Evolutionary conservation across 2,329 filamentous ascomycete genomes (phyloP).

Genomic region (Stachybotrys echinatus): DNA sequence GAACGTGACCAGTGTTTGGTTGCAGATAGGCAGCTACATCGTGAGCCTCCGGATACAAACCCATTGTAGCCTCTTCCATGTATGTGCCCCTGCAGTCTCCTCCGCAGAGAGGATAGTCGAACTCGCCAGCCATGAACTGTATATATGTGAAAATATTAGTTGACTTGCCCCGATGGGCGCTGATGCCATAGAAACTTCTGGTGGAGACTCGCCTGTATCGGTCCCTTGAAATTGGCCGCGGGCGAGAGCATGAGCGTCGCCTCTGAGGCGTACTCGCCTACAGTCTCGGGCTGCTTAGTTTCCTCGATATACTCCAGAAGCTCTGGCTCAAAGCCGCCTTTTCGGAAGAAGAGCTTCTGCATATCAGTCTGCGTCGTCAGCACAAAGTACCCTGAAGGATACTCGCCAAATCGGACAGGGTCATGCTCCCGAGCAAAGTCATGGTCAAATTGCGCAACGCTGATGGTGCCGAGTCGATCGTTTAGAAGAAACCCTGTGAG

Average conservation of each 20-base stretch:
- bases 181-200: no score
- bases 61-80: conserved; percentile 4
- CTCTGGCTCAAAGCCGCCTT: conserved; percentile 19
- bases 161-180: no score
- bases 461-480: conserved; percentile 10
- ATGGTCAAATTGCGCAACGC: conserved; percentile 8
- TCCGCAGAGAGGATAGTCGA: conserved; percentile 25
- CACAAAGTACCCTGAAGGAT: conserved; percentile 13
- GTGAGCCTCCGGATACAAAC: conserved; percentile 20
- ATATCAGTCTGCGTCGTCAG: conserved; percentile 16
- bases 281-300: conserved; percentile 25
- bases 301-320: conserved; percentile 20
- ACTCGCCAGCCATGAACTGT: conserved; percentile 23
- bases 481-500: conserved; percentile 43
- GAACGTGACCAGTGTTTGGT: conserved; percentile 28
- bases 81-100: conserved; percentile 26
- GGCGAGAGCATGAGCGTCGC: conserved; percentile 12
- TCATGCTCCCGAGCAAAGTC: conserved; percentile 14
- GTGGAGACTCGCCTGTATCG: conserved; percentile 20
- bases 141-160: no score
- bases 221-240: conserved; percentile 21
- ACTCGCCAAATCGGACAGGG: conserved; percentile 8
- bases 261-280: conserved; percentile 21
- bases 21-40: conserved; percentile 22
- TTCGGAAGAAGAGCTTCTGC: conserved; percentile 27